A percentile compares a stretch with the other conserved stretches of the same genome.
These are phyloP conservation scores for Fusarium setosum DNA, from an alignment of 2,329 filamentous ascomycete genomes.

Conservation along the genomic window DNA sequence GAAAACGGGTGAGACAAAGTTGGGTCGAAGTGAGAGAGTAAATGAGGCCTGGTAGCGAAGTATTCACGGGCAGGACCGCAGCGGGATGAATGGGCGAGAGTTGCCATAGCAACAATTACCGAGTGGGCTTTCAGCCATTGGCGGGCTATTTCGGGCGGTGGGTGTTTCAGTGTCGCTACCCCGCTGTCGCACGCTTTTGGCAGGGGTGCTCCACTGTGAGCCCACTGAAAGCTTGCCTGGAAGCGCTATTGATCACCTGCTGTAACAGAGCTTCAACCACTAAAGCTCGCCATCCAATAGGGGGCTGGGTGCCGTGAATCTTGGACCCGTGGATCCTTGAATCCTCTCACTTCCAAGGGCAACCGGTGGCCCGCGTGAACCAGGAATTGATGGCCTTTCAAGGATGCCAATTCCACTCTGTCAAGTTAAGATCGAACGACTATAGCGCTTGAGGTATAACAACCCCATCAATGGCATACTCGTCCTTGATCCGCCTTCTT, in stretches of 20 bases:
- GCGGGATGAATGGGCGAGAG: slow-evolving; percentile 11
- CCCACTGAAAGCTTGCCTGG: slow-evolving; percentile 32
- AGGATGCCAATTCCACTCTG: slow-evolving; percentile 21
- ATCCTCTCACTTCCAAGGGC: slow-evolving; percentile 20
- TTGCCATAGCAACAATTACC: slow-evolving; percentile 40
- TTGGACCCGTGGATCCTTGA: slow-evolving; percentile 18
- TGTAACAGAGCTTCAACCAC: slow-evolving; percentile 21
- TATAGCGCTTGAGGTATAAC: slow-evolving; percentile 4
- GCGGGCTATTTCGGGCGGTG: slow-evolving; percentile 34
- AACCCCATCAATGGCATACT: background rate
- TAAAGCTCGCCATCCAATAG: slow-evolving; percentile 18
- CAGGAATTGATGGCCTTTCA: slow-evolving; percentile 19
- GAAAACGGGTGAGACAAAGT: slow-evolving; percentile 38
- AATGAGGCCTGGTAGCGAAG: slow-evolving; percentile 25
- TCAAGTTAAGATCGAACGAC: slow-evolving; percentile 27
- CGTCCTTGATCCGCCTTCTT: background rate
- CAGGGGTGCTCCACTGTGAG: slow-evolving; percentile 29
- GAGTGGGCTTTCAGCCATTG: slow-evolving; percentile 16
- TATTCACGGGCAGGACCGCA: slow-evolving; percentile 36
- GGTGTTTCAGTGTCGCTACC: slow-evolving; percentile 40
- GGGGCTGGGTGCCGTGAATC: slow-evolving; percentile 11
- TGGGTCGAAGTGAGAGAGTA: slow-evolving; percentile 21
- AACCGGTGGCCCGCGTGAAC: slow-evolving; percentile 32
- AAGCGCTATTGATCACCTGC: slow-evolving; percentile 31
- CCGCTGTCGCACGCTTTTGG: slow-evolving; percentile 39